Base-by-base conservation (phyloP, 2,329 filamentous ascomycete genomes). In the Exophiala viscosa region DNA sequence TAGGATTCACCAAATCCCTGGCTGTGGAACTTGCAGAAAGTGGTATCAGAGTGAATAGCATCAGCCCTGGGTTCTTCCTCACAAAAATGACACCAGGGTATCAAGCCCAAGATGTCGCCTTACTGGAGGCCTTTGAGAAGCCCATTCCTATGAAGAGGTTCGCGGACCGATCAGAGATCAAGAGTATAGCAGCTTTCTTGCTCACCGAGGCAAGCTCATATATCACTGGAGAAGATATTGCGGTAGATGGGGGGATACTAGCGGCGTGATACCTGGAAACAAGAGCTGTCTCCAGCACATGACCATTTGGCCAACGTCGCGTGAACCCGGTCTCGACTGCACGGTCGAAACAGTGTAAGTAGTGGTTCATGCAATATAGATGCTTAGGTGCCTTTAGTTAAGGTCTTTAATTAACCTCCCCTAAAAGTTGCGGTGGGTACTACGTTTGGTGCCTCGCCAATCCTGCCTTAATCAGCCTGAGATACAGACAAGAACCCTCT, bases 1-100 rank as follows among this genome's bases (percentile, higher is more conserved):
- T 69, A 18, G 69, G 73, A 65, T 65, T 76, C 2, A 66, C 66
- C 13, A 72, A 69, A 51, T 69, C 65, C 1, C 59, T 73, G 2
- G 68, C 64, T 0, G 76, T 76, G 70, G 75, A 78, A 63, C 76
- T 75, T 71, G 69, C 72, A n/a, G 64, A 74, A 50, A 66, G 77
- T 59, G 69, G 70, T 36, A 75, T 74, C 54, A 65, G 73, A 5
- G 72, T 75, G 58, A 78, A 78, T 67, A 69, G 65, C 32, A 67
- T 78, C 41, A 75, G 72, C 0, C 75, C 75, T 0, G 75, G 55
- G 11, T 55, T 75, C 51, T 68, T 73, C 48, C 73, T 74, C 72
- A 71, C 73, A 11, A 70, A 72, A 18, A 49, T 49, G 46, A 41
- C 46, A 13, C 36, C 36, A 13, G 36, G 32, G 5, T 41, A 38